Evolutionary conservation across 2,329 filamentous ascomycete genomes (phyloP), one percentile per base, ranked within the genome.

Genomic region (Diaporthe velutina): DNA sequence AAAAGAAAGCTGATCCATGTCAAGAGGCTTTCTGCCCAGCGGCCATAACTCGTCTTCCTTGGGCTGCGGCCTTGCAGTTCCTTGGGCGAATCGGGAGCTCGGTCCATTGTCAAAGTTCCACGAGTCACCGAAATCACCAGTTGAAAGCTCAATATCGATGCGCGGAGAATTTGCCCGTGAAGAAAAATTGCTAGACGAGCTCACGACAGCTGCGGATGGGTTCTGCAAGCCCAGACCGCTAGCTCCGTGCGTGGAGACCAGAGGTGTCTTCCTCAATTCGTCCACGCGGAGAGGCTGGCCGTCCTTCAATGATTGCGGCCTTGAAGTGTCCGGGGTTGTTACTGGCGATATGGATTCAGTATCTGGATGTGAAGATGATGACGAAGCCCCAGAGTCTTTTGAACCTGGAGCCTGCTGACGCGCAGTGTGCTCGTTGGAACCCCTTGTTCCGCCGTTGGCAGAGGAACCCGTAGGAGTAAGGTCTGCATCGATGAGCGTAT

Each of bases 261-360:
- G 45, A 4, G 71, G 58, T 15, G 45, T 74, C 42, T 74, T 77
- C 2, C 45, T 45, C 2, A 76, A 8, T 12, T 78, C 75, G 9
- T 80, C 81, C 0, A 76, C 58, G 5, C 78, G 73, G 1, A 79
- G 75, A 10, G 80, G 71, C 8, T 71, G 58, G 25, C 77, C 28
- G n/a, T 82, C 85, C 74, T 83, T 84, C 13, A 81, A 79, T 7
- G 84, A 86, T 70, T 86, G 85, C 4, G 85, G 85, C n/a, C 84
- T 80, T 7, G 85, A 86, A 9, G 83, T 86, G 66, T 85, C 83
- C 5, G 85, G 84, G 0, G 85, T 87, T 6, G 83, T 84, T 1
- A 80, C 79, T 17, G 82, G 82, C 1, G 84, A 84, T 3, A 83
- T 82, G 2, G 83, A 83, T 13, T 80, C 80, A 48, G 86, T 85